Conservation (phyloP, 169 alveolate species). For the Plasmodium inui region DNA sequence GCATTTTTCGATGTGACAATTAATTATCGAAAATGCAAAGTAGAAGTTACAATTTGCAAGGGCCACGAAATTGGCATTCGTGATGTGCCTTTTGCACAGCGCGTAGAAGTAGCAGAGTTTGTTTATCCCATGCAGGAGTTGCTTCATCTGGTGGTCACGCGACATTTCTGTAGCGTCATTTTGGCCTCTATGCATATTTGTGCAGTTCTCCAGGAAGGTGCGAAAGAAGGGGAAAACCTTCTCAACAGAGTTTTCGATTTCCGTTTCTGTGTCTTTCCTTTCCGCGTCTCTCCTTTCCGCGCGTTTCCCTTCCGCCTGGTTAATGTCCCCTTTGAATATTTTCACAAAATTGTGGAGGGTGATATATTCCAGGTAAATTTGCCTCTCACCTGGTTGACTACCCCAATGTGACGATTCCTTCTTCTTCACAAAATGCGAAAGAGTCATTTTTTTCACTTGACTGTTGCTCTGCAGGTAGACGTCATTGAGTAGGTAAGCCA, state of each 20-base stretch:
- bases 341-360: conserved; percentile 59
- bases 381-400: background rate
- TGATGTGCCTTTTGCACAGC: conserved; percentile 40
- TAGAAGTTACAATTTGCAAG: conserved; percentile 51
- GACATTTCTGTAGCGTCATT: background rate
- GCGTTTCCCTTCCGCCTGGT: background rate
- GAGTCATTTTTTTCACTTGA: conserved; percentile 5
- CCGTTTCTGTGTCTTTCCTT: background rate
- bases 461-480: conserved; percentile 51
- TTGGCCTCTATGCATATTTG: background rate
- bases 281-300: background rate
- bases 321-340: conserved; percentile 52
- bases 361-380: conserved; percentile 57
- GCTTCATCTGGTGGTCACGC: background rate
- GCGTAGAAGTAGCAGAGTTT: conserved; percentile 54
- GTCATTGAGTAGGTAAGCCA: conserved; percentile 64
- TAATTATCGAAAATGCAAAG: conserved; percentile 32
- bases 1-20: conserved; percentile 44
- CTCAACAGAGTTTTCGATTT: background rate
- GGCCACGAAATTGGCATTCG: conserved; percentile 48
- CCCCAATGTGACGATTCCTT: conserved; percentile 1
- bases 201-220: background rate
- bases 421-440: conserved; percentile 40
- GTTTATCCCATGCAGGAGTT: conserved; percentile 29
- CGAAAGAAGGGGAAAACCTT: background rate